Evolutionary conservation across 345 rosid species (phyloP), one percentile per base, ranked within the genome.

Genomic region (Hibiscus syriacus): DNA sequence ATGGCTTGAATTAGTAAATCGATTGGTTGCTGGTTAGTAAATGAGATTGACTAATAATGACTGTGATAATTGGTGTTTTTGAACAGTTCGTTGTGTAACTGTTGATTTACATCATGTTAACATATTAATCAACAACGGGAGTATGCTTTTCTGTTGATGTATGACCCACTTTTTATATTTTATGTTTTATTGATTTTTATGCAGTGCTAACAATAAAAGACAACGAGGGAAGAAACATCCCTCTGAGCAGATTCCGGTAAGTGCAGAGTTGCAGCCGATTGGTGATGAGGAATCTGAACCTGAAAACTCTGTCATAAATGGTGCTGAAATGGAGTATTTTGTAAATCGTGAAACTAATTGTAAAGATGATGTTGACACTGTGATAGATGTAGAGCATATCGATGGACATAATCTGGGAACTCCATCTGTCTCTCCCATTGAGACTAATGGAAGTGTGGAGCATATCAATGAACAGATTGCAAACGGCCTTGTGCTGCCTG

Each of bases 211-310:
- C 27, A 56, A 48, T 43, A 85, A 74, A 82, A 76, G 81, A 46
- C 82, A 75, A 59, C 87, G 77, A 54, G 75, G 75, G 70, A 89
- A 85, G 80, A 84, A 87, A 77, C 74, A 73, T 3, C 78, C 84
- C 20, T 69, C 84, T 17, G 71, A 80, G 73, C 82, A 71, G 53
- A 77, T 74, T 52, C 75, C 83, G 5, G 59, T 73, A 6, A 66
- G 26, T 19, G 79, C 83, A 11, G 77, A 78, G 74, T 72, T 76
- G 30, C 79, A 62, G 63, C 25, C 72, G 12, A 77, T 22, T n/a
- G 69, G 58, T 3, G 83, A 76, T 19, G 94, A 78, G 63, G 83
- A 85, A 26, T 66, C 79, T 1, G 89, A 78, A 32, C 25, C 73
- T 48, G 84, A 74, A 53, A 73, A 66, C 34, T 67, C 66, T 79